Conservation (phyloP, 139 green algal species). For the Dunaliella primolecta region DNA sequence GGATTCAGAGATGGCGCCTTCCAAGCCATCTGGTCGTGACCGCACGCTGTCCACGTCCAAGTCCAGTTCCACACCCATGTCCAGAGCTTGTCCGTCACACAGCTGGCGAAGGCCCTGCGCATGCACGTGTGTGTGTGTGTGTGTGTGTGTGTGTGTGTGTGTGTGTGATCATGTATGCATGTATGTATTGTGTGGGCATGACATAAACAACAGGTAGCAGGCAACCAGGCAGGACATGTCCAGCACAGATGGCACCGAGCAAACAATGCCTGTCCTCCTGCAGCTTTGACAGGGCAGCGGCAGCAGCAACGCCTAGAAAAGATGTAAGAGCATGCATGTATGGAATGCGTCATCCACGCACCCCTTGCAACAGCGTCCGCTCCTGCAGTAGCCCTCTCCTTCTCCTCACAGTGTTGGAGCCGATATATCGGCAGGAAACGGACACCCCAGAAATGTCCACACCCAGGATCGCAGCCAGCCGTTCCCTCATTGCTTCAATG, state of each 20-base stretch:
- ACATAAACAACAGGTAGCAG: no score
- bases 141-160: neutral
- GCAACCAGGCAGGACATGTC: no score
- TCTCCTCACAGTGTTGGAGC: neutral
- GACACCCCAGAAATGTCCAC: neutral
- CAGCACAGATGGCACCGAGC: no score
- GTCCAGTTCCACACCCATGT: neutral
- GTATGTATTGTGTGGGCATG: no score
- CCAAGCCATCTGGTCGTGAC: neutral
- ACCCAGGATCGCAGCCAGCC: neutral
- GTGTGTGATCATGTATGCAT: neutral
- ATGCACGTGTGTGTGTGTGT: neutral
- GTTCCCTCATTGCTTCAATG: neutral
- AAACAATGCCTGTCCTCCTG: no score
- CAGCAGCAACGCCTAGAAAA: no score
- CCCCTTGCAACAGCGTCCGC: neutral
- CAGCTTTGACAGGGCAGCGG: no score
- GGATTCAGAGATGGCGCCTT: neutral
- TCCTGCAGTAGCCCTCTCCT: neutral
- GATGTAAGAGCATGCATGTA: no score
- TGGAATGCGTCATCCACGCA: neutral
- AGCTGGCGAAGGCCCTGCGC: neutral
- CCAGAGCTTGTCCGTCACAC: neutral
- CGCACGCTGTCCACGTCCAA: neutral
- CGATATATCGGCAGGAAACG: neutral